Conservation (phyloP, 768 basidiomycete genomes). For the Mycena venus region DNA sequence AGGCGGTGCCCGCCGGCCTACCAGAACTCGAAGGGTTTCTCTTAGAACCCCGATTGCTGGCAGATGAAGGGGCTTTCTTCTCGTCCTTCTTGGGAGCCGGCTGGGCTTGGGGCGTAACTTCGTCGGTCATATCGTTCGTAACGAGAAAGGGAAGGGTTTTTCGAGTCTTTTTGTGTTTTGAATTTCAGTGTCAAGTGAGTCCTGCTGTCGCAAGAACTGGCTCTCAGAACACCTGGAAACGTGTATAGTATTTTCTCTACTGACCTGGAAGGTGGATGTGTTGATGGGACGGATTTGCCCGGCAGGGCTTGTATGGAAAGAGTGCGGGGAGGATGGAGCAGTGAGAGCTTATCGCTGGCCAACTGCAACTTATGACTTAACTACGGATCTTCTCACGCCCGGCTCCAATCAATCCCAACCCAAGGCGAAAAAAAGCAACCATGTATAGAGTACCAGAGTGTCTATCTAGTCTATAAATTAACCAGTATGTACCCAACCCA, state of each 20-base stretch:
- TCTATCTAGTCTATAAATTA: constrained; percentile 40
- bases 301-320: constrained; percentile 86
- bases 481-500: constrained; percentile 29
- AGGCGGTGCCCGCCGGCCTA: constrained; percentile 57
- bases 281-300: constrained; percentile 82
- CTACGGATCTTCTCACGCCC: constrained; percentile 1
- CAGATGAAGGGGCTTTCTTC: constrained; percentile 69
- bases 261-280: constrained; percentile 62
- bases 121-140: constrained; percentile 93
- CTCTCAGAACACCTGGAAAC: neutral
- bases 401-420: neutral
- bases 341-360: constrained; percentile 10
- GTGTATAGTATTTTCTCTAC: constrained; percentile 18
- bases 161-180: constrained; percentile 61
- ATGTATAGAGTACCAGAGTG: constrained; percentile 21
- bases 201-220: constrained; percentile 34
- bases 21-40: constrained; percentile 69
- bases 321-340: constrained; percentile 31
- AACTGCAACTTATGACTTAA: constrained; percentile 14
- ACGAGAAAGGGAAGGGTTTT: constrained; percentile 62
- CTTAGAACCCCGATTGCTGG: constrained; percentile 69
- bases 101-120: constrained; percentile 72
- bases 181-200: constrained; percentile 49
- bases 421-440: constrained; percentile 2
- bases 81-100: constrained; percentile 78